Conservation (phyloP, 768 basidiomycete genomes). For the Lactifluus pinguis region DNA sequence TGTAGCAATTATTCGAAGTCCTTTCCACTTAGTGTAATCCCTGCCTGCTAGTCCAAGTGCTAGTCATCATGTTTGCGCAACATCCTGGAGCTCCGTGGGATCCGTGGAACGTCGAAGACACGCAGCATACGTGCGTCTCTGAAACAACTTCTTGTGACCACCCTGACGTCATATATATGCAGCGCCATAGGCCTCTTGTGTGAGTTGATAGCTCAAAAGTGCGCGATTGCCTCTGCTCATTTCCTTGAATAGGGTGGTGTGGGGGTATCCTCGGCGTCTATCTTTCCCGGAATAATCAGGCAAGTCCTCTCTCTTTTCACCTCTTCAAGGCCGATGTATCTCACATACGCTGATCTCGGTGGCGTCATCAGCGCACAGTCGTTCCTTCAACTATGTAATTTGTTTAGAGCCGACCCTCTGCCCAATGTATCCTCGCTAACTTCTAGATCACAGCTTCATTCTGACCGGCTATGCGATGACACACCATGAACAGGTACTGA, state of each 20-base stretch:
- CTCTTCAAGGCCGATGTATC: not conserved
- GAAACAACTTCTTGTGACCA: not conserved
- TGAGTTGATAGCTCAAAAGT: slow-evolving; percentile 27
- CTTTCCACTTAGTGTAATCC: not conserved
- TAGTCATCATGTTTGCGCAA: slow-evolving; percentile 89
- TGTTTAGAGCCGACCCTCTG: slow-evolving; percentile 1
- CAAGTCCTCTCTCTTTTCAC: slow-evolving; percentile 25
- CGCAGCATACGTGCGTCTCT: slow-evolving; percentile 79
- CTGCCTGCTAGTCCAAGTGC: no score
- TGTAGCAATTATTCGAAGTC: not conserved
- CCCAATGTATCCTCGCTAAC: slow-evolving; percentile 6
- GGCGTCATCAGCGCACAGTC: slow-evolving; percentile 56
- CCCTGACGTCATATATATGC: not conserved
- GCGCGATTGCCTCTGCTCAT: not conserved
- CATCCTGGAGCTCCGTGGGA: slow-evolving; percentile 79
- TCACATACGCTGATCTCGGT: slow-evolving; percentile 3
- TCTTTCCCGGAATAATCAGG: slow-evolving; percentile 70
- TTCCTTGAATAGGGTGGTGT: slow-evolving; percentile 63
- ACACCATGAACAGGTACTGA: slow-evolving; percentile 75
- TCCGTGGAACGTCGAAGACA: slow-evolving; percentile 87
- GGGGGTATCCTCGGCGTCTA: slow-evolving; percentile 87
- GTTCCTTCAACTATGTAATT: slow-evolving; percentile 75
- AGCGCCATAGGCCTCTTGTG: slow-evolving; percentile 70
- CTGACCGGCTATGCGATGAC: slow-evolving; percentile 95
- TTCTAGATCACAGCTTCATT: slow-evolving; percentile 46